A percentile compares a stretch with the other conserved stretches of the same genome.
phyloP scores from a whole-genome alignment of 306 rosid species.

The Rosa lucieae region DNA sequence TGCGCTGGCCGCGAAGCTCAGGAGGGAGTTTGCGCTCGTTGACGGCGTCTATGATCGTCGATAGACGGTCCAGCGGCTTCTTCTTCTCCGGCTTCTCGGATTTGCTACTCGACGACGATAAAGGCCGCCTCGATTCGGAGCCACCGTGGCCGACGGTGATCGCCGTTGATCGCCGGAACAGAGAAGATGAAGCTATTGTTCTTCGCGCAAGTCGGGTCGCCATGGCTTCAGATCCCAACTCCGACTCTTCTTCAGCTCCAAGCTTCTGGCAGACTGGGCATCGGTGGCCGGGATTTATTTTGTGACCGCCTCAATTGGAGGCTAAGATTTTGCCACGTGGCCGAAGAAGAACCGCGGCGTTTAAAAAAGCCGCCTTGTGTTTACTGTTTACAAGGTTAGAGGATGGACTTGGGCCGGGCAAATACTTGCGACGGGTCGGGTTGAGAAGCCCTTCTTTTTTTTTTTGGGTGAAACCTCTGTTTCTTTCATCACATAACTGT shows the following conservation, averaged over 20 bases:
- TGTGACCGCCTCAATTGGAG: background rate
- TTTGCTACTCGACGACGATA: conserved; percentile 45
- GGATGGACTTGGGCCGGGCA: background rate
- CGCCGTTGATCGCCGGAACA: conserved; percentile 14
- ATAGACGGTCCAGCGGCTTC: conserved; percentile 62
- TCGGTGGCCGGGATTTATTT: background rate
- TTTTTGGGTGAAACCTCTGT: no score
- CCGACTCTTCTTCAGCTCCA: background rate
- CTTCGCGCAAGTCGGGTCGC: conserved; percentile 40
- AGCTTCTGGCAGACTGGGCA: background rate
- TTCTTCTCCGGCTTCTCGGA: conserved; percentile 57
- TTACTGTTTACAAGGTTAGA: background rate
- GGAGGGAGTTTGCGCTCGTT: conserved; percentile 81
- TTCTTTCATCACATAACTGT: no score
- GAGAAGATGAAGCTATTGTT: conserved; percentile 11
- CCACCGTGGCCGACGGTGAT: background rate
- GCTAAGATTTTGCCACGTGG: conserved; percentile 3
- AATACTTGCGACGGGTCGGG: background rate
- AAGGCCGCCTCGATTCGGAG: conserved; percentile 20
- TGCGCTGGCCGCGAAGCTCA: conserved; percentile 85
- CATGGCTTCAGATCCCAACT: conserved; percentile 34
- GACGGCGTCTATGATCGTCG: conserved; percentile 71
- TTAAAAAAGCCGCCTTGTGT: background rate
- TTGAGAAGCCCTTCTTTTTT: background rate
- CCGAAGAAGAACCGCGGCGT: background rate